Evolutionary conservation across 192 early-diverging fungal genomes (phyloP), one percentile per base, ranked within the genome.

Genomic region (Rhizoclosmatium globosum): DNA sequence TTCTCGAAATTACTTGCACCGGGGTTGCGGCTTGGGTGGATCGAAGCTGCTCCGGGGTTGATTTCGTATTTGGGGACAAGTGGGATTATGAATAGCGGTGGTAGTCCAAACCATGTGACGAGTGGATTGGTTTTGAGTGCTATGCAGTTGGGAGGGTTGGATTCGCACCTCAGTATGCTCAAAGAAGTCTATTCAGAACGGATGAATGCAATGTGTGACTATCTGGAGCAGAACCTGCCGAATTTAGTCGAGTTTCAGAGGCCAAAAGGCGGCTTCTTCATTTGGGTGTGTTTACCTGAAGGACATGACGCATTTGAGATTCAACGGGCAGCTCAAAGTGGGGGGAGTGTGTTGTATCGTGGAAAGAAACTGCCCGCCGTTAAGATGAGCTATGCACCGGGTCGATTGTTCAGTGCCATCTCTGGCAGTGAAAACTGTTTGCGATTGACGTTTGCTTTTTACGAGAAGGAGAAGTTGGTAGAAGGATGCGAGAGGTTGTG

Each of bases 1-100:
- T 87, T 87, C 58, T 75, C 69, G 15, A 87, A 87, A 59, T 66
- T 87, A 9, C 41, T 84, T 1, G 85, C 82, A 4, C 86, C 86
- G 9, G 86, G 86, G 21, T 39, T 83, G 41, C 70, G 86, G 31
- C 58, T 87, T 3, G 86, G 86, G 21, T 87, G 86, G 86, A 75
- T 87, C 4, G 86, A 87, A 79, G 78, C 83, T 2, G 39, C 39
- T 31, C 64, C 64, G 39, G 67, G 43, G 17, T 59, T 87, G 50
- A 71, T 87, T 47, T 45, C 76, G 4, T 72, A 70, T 7, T 43
- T 71, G 39, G 21, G 43, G 4, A 38, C 42, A 15, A 64, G 60
- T 21, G 84, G 78, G 17, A 23, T 85, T 4, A 50, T 86, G 68
- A 83, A 81, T 62, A 69, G 45, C 3, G 83, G 83, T 6, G 83